Percentiles rank a stretch among this genome's conserved stretches.
Conservation (phyloP, 2,329 filamentous ascomycete genomes). For the Ophiostoma sp. region DNA sequence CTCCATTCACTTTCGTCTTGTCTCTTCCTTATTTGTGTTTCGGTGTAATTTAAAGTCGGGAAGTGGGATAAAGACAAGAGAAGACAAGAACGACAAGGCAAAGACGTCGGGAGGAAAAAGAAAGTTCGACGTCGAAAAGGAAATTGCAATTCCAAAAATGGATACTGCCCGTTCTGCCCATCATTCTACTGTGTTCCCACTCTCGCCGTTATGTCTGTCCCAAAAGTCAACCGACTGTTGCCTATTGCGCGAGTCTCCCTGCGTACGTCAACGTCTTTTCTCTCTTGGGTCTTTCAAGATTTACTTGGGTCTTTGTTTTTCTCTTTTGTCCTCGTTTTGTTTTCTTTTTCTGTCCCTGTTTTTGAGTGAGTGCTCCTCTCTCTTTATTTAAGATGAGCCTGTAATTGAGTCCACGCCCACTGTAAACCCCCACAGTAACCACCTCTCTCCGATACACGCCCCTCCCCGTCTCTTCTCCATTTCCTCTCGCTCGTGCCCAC, state of each 20-base stretch:
- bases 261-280: slow-evolving; percentile 4
- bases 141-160: slow-evolving; percentile 3
- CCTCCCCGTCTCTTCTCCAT: not conserved
- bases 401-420: not conserved
- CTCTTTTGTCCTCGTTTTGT: not conserved
- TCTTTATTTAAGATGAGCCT: not conserved
- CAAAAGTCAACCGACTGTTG: not conserved
- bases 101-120: not conserved
- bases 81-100: not conserved
- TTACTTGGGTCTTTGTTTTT: not conserved
- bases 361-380: not conserved
- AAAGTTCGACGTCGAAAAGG: not conserved
- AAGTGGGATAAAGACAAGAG: not conserved
- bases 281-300: not conserved
- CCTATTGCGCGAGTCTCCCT: not conserved
- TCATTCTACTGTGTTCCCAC: not conserved
- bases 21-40: not conserved
- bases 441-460: not conserved
- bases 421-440: not conserved
- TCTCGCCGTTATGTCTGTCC: not conserved
- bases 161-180: not conserved
- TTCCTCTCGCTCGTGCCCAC: not conserved
- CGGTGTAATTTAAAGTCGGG: not conserved
- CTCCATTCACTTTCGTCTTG: not conserved
- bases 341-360: not conserved